Evolutionary conservation across 2,329 filamentous ascomycete species (phyloP), one percentile per base, ranked within the genome.

Genomic region (Fonsecaea pugnacius): DNA sequence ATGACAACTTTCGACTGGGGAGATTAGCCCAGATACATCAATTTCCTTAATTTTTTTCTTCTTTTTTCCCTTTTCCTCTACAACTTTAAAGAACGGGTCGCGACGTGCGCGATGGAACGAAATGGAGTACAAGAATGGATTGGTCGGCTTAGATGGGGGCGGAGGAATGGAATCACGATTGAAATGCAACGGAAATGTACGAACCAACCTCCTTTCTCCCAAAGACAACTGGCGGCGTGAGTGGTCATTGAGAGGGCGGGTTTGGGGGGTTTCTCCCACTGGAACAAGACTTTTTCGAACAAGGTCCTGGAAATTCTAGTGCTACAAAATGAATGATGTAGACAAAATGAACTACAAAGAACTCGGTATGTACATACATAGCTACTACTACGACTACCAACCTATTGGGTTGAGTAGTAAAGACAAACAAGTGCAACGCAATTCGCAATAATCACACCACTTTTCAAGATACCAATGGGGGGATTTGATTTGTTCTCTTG

Each of bases 181-280:
- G 43, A 48, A 48, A 48, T 48, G 43, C 43, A 24, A 48, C 43
- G 43, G 43, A 48, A 48, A 48, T 48, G 43, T 48, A 48, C 21
- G 43, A 48, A 30, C 4, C 27, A 30, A 30, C 27, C 27, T 27
- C 38, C 33, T 21, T 14, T 24, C 40, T n/a, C 53, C 33, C 27
- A n/a, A 21, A 21, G 40, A 16, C 40, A 43, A 43, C 6, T 1
- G 40, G 18, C 40, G 40, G n/a, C 18, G 40, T n/a, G n/a, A 46
- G 40, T n/a, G 21, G 36, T 38, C 36, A 16, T 16, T 4, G 12
- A 36, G 8, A 36, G 33, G 33, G 10, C 12, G 38, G 38, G 16
- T 4, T 18, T 4, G 38, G n/a, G 16, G 16, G 8, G 38, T 43
- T 18, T 7, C 38, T 18, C 27, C 27, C 27, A 30, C 27, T 30